A percentile compares a stretch with the other conserved stretches of the same genome.
These are phyloP conservation scores for Polymyxa betae DNA, from an alignment of 208 protist genomes.

Conservation along the genomic window DNA sequence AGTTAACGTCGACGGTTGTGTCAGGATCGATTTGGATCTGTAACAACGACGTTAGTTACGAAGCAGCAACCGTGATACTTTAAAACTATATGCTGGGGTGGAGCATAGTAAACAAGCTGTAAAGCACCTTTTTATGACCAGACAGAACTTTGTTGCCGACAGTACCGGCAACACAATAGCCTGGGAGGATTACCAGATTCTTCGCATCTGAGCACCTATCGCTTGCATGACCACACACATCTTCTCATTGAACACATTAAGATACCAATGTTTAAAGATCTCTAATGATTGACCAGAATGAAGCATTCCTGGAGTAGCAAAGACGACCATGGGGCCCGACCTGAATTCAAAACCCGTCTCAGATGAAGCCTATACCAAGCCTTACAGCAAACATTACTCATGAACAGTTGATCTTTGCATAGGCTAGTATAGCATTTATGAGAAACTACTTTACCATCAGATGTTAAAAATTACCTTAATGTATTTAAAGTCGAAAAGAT, in stretches of 20 bases:
- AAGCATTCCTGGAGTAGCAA: constrained; percentile 89
- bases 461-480: constrained; percentile 80
- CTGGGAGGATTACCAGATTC: constrained; percentile 87
- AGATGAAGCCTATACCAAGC: not conserved
- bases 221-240: no score
- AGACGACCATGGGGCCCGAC: constrained; percentile 81
- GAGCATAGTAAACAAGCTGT: no score
- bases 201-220: constrained; percentile 62
- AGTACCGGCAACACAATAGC: constrained; percentile 87
- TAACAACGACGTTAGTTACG: not conserved
- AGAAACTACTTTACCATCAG: not conserved
- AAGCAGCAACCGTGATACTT: not conserved
- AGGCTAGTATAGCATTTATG: not conserved
- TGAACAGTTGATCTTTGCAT: not conserved
- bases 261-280: constrained; percentile 79
- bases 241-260: not conserved
- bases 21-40: constrained; percentile 71
- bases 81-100: no score
- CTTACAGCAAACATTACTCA: not conserved
- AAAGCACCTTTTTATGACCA: constrained; percentile 7
- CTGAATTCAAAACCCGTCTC: not conserved
- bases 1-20: constrained; percentile 72
- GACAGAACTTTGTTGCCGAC: constrained; percentile 78
- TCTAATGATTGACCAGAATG: constrained; percentile 74
- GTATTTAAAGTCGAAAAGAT: constrained; percentile 84